These are phyloP conservation scores for Apiotrichum mycotoxinovorans DNA, from an alignment of 1,284 basidiomycete genomes.

Conservation along the genomic window DNA sequence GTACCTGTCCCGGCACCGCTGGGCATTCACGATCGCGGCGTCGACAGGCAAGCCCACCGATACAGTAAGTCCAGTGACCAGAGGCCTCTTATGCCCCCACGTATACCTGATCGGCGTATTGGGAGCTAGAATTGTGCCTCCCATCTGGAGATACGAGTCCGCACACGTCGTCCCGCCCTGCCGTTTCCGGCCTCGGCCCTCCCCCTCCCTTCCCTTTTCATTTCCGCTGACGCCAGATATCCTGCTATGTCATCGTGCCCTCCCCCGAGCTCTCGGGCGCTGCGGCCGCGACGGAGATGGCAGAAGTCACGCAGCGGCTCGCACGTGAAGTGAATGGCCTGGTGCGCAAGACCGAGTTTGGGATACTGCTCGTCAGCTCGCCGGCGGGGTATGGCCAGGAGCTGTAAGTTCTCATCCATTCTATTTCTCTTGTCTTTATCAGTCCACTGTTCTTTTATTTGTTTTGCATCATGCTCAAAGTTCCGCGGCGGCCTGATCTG, in stretches of 20 bases:
- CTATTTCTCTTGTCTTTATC: background rate
- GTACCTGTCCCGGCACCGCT: constrained; percentile 43
- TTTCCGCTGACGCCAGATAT: constrained; percentile 28
- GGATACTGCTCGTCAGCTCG: constrained; percentile 38
- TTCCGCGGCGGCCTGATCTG: too few relatives aligned
- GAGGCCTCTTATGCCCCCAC: too few relatives aligned
- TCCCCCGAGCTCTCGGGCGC: constrained; percentile 23
- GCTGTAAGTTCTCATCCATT: constrained; percentile 26
- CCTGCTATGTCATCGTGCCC: constrained; percentile 39
- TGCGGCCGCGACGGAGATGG: constrained; percentile 28
- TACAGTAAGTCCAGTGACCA: constrained; percentile 32
- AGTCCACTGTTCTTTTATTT: too few relatives aligned
- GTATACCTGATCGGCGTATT: too few relatives aligned
- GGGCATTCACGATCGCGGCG: constrained; percentile 42
- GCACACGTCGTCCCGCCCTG: background rate
- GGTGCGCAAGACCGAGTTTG: constrained; percentile 34
- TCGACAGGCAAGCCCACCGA: constrained; percentile 46
- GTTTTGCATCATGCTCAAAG: background rate
- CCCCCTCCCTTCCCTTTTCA: background rate
- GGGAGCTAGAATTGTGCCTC: too few relatives aligned
- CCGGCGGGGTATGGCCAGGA: constrained; percentile 43
- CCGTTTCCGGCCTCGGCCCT: background rate
- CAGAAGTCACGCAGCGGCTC: constrained; percentile 28
- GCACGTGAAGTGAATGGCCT: constrained; percentile 30
- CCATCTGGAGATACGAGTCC: too few relatives aligned